Evolutionary conservation across 306 rosid species (phyloP).

Genomic region (Fragaria vesca): DNA sequence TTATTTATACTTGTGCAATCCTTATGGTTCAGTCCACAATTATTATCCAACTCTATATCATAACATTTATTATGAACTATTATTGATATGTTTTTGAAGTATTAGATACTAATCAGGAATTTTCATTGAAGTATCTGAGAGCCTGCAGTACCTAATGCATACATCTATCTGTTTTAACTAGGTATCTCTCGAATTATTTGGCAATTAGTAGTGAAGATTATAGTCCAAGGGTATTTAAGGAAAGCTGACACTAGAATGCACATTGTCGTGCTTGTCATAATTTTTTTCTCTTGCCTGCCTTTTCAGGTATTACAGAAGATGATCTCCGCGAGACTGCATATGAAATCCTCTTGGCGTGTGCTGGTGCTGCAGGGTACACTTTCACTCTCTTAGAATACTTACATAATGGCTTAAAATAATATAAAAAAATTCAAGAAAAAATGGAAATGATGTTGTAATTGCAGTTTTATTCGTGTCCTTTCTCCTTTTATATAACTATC

Average conservation of each 20-base stretch:
- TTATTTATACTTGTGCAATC: background rate
- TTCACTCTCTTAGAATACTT: background rate
- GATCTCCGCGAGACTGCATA: slow-evolving; percentile 94
- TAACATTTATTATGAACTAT: background rate
- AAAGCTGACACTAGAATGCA: background rate
- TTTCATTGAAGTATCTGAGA: background rate
- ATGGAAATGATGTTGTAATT: slow-evolving; percentile 18
- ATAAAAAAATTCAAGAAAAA: background rate
- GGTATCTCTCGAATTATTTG: background rate
- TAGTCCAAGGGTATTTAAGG: background rate
- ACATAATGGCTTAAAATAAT: background rate
- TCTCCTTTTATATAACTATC: slow-evolving; percentile 19
- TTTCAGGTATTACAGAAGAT: slow-evolving; percentile 74
- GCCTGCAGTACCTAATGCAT: background rate
- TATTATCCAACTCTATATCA: background rate
- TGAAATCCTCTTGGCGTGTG: slow-evolving; percentile 93
- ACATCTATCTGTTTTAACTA: background rate
- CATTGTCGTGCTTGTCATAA: background rate
- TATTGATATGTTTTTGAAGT: background rate
- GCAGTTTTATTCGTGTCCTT: background rate
- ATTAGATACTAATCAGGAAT: background rate
- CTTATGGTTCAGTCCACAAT: background rate
- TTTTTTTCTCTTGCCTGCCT: slow-evolving; percentile 30
- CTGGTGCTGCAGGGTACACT: slow-evolving; percentile 93
- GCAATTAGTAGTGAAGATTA: background rate